Conservation (phyloP, 202 grass and related monocot genomes). For the Carex arenaria region DNA sequence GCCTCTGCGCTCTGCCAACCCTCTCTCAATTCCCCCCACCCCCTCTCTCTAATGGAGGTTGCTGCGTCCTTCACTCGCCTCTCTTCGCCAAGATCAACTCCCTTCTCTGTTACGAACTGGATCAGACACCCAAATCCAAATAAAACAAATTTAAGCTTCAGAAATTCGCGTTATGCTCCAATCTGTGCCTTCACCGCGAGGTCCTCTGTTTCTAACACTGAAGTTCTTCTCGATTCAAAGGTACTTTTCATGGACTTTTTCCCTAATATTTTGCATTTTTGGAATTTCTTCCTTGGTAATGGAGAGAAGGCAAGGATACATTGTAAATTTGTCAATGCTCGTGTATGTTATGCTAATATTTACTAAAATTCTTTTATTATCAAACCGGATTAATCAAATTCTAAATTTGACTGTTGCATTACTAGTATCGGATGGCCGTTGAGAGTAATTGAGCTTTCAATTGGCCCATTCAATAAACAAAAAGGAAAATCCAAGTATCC, state of each 20-base stretch:
- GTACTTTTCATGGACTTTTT: not conserved
- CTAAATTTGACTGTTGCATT: not conserved
- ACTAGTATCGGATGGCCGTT: not conserved
- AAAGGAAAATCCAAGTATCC: not conserved
- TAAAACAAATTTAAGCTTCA: not conserved
- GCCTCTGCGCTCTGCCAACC: no score
- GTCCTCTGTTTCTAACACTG: not conserved
- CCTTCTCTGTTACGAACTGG: not conserved
- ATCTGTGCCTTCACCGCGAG: not conserved
- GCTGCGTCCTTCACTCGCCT: not conserved
- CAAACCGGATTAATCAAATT: not conserved
- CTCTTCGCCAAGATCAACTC: not conserved
- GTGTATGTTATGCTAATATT: not conserved
- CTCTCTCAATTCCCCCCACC: not conserved
- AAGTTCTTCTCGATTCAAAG: not conserved
- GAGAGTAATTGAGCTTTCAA: not conserved
- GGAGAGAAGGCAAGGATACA: not conserved
- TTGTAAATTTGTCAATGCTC: not conserved
- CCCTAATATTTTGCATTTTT: not conserved
- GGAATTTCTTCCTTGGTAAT: not conserved
- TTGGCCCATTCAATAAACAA: not conserved
- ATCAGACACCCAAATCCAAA: not conserved
- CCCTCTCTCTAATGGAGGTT: slow-evolving; percentile 2
- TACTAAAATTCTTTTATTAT: not conserved
- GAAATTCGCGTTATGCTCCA: not conserved